These are phyloP conservation scores for Cucurbita moschata DNA, from an alignment of 306 rosid species.

Conservation along the genomic window DNA sequence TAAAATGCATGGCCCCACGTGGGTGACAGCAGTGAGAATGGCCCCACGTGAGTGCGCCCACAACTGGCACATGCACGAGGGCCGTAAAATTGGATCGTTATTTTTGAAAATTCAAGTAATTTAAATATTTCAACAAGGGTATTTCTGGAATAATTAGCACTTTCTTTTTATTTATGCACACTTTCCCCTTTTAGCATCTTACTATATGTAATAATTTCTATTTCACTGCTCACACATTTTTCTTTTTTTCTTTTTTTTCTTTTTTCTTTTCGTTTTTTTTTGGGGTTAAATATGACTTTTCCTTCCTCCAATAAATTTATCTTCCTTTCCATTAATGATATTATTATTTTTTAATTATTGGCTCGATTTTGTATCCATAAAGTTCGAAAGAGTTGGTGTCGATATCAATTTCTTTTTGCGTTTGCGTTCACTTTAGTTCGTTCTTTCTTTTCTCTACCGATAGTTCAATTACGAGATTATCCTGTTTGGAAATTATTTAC, in stretches of 20 bases:
- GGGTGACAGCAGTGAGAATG: not conserved
- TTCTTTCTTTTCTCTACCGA: too few species aligned
- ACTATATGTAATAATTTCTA: not conserved
- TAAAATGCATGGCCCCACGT: not conserved
- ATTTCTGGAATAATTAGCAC: not conserved
- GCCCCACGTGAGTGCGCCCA: not conserved
- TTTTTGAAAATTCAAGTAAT: not conserved
- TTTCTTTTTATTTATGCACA: not conserved
- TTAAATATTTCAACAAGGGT: not conserved
- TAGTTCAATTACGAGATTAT: too few species aligned
- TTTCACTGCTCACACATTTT: conserved; percentile 1
- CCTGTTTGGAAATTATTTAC: too few species aligned
- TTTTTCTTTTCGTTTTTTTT: not conserved
- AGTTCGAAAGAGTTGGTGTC: not conserved
- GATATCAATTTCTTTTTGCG: not conserved
- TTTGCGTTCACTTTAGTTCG: not conserved
- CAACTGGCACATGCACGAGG: conserved; percentile 7
- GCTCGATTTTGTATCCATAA: not conserved
- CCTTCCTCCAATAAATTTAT: not conserved
- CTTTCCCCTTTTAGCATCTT: not conserved
- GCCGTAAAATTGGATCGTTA: not conserved
- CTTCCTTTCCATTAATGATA: too few species aligned
- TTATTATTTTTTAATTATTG: too few species aligned
- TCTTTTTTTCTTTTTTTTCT: not conserved
- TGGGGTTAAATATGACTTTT: not conserved